Evolutionary conservation across 345 rosid genomes (phyloP).

Genomic region (Bruguiera gymnorhiza): DNA sequence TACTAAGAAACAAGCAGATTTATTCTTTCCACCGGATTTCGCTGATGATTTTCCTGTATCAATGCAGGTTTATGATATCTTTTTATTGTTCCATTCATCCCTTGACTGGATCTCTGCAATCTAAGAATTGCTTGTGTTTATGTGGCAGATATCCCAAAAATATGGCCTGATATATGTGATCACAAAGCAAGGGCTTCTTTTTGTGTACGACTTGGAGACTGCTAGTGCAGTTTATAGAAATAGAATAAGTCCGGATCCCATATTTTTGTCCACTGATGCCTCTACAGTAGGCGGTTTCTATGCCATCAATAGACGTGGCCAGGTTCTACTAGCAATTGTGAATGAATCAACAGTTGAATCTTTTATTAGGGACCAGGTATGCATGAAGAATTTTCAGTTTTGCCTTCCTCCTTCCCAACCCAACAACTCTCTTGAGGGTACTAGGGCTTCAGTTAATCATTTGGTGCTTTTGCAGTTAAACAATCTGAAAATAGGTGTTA

Average conservation of each 20-base stretch:
- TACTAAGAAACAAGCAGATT: conserved; percentile 27
- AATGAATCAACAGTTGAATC: conserved; percentile 93
- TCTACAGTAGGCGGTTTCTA: conserved; percentile 87
- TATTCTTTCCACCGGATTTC: conserved; percentile 29
- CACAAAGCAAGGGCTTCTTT: conserved; percentile 94
- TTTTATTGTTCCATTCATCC: not conserved
- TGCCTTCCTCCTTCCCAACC: too few species aligned
- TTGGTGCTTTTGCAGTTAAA: conserved; percentile 52
- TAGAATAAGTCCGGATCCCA: conserved; percentile 97
- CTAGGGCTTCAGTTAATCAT: not conserved
- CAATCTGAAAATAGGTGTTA: conserved; percentile 96
- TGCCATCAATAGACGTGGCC: conserved; percentile 75
- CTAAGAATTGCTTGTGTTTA: not conserved
- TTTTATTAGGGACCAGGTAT: conserved; percentile 94
- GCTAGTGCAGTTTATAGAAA: conserved; percentile 97
- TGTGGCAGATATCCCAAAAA: conserved; percentile 86
- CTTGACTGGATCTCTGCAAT: not conserved
- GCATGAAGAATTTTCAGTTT: conserved; percentile 2
- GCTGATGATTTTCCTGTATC: conserved; percentile 31
- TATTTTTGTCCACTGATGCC: conserved; percentile 94
- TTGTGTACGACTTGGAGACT: conserved; percentile 97
- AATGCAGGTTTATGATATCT: conserved; percentile 16
- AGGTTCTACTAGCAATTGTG: conserved; percentile 63
- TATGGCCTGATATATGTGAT: conserved; percentile 87
- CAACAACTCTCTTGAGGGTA: not conserved